Evolutionary conservation across 2,329 filamentous ascomycete genomes (phyloP), one percentile per base, ranked within the genome.

Genomic region (Zasmidium angulare): DNA sequence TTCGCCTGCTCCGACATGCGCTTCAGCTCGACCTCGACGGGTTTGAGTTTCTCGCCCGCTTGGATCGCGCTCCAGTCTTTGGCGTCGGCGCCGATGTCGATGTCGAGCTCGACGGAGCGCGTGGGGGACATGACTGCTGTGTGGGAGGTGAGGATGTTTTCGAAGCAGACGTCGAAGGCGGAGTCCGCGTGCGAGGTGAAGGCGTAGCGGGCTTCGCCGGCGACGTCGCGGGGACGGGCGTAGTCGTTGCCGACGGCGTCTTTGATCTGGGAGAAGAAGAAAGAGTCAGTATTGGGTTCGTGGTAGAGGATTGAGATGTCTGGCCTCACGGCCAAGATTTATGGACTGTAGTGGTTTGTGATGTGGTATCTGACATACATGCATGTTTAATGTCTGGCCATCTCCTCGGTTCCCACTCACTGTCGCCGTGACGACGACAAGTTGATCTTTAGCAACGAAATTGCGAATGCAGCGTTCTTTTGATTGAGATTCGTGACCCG

Each of bases 61-160:
- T 97, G 92, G 75, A 98, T 96, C 69, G 91, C 91, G 66, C 89
- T 92, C 95, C 95, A 99, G 80, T 99, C 95, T 78, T 96, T 96
- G 66, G 95, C 95, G 76, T 97, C 93, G 77, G 93, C 93, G 71
- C 93, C 93, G 71, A 97, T 96, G 76, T 97, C 93, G 74, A 97
- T 89, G 77, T 96, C 93, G 70, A 97, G 89, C 79, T 96, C 93
- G 67, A 97, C 78, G 75, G 89, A 84, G 66, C 92, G 90, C 72
- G 76, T 79, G 53, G 86, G 82, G 75, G 79, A 79, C 52, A 74
- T 72, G 61, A 75, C 74, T 22, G 72, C 69, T 51, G 73, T 57
- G 54, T 59, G 52, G 21, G 58, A 67, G 50, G 85, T 84, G 64
- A 92, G 81, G 70, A 87, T 77, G 77, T 97, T 98, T 77, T 96